Evolutionary conservation across 352 stramenopile species (phyloP).

Genomic region (Phytophthora pluvialis): DNA sequence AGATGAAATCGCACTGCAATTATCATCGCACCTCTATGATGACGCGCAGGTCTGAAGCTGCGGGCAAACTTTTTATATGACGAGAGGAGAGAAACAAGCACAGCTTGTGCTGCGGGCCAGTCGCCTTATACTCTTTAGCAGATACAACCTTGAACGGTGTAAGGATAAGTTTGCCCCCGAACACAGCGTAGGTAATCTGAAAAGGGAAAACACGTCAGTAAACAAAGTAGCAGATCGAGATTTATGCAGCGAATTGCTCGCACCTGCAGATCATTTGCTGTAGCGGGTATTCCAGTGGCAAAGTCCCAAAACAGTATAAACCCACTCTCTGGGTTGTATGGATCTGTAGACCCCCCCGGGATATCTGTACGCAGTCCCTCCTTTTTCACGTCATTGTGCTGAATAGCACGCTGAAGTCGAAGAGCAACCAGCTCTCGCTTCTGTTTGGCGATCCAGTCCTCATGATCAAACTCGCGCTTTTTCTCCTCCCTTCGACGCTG

Average conservation of each 20-base stretch:
- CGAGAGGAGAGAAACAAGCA: constrained; percentile 41
- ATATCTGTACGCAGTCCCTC: neutral
- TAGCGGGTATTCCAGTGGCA: constrained; percentile 30
- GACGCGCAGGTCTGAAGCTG: constrained; percentile 35
- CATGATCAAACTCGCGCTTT: constrained; percentile 49
- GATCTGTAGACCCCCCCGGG: neutral
- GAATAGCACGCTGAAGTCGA: constrained; percentile 50
- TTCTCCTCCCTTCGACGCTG: constrained; percentile 51
- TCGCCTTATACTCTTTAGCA: constrained; percentile 37
- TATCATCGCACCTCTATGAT: constrained; percentile 46
- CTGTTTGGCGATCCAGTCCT: constrained; percentile 58
- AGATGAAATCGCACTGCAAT: neutral
- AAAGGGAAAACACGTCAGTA: constrained; percentile 1
- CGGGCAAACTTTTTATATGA: constrained; percentile 41
- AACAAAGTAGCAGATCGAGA: neutral
- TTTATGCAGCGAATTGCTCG: neutral
- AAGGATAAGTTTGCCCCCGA: constrained; percentile 42
- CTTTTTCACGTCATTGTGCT: constrained; percentile 22
- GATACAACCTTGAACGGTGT: constrained; percentile 51
- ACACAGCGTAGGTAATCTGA: constrained; percentile 61
- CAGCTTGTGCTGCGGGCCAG: constrained; percentile 34
- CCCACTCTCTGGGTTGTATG: constrained; percentile 45
- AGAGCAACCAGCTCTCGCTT: constrained; percentile 54
- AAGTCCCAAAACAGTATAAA: constrained; percentile 63
- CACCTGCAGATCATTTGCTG: constrained; percentile 45